Evolutionary conservation across 2,329 filamentous ascomycete species (phyloP).

Genomic region (Calonectria naviculata): DNA sequence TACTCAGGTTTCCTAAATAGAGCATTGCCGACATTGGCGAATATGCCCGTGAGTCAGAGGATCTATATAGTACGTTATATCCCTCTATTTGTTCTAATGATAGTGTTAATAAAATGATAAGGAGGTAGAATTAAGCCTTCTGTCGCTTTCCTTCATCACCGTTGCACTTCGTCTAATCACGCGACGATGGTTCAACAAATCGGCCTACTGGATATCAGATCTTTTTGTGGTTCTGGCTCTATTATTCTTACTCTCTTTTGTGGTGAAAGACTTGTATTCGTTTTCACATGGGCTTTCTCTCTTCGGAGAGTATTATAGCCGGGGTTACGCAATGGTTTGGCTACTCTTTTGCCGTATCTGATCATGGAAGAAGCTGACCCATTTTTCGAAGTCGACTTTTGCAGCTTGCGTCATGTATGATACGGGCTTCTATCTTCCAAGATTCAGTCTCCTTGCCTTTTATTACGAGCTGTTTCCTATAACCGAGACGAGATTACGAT

Average conservation of each 20-base stretch:
- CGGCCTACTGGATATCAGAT: background rate
- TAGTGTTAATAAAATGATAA: background rate
- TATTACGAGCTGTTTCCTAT: slow-evolving; percentile 10
- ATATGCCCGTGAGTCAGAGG: no score
- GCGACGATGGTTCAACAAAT: background rate
- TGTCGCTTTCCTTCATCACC: background rate
- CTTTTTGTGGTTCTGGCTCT: background rate
- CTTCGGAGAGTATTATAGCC: background rate
- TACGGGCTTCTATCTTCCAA: background rate
- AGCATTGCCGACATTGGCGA: no score
- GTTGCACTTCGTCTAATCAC: background rate
- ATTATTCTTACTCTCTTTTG: background rate
- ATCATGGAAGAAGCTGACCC: background rate
- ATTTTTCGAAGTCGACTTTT: background rate
- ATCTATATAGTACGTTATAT: no score
- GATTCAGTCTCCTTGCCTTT: background rate
- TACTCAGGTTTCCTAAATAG: no score
- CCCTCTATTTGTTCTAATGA: no score
- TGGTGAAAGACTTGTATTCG: background rate
- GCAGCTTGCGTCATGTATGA: background rate
- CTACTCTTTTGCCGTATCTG: no score
- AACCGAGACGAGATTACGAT: background rate
- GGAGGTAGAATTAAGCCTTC: background rate
- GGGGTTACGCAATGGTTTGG: background rate
- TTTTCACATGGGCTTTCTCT: background rate